A percentile compares a stretch with the other conserved stretches of the same genome.
Conservation (phyloP, 176 grass and related monocot species). For the Secale cereale region DNA sequence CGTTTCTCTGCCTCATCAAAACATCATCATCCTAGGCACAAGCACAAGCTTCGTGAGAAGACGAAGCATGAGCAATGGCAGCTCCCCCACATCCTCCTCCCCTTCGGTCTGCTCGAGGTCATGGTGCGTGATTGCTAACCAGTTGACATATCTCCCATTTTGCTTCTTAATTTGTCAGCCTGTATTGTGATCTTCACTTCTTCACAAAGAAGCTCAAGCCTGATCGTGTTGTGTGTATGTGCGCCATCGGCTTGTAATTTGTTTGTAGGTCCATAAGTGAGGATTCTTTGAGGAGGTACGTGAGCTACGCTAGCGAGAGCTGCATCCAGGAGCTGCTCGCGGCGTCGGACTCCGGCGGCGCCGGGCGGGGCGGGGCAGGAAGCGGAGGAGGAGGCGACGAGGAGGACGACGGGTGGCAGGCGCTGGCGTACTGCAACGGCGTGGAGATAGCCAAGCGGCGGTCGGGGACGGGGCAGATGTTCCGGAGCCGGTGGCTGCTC, state of each 20-base stretch:
- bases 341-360: conserved; percentile 54
- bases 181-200: not conserved
- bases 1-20: not conserved
- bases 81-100: conserved; percentile 31
- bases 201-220: not conserved
- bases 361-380: conserved; percentile 9
- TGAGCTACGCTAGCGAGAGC: conserved; percentile 89
- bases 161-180: not conserved
- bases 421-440: conserved; percentile 74
- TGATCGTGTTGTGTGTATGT: not conserved
- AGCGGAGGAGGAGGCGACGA: not conserved
- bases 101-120: conserved; percentile 56
- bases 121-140: conserved; percentile 15
- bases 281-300: conserved; percentile 83
- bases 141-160: not conserved
- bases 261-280: conserved; percentile 77
- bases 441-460: conserved; percentile 87
- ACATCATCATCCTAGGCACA: not conserved
- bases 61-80: conserved; percentile 39
- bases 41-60: not conserved
- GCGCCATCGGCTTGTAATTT: not conserved
- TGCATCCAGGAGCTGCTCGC: conserved; percentile 97
- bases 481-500: conserved; percentile 86
- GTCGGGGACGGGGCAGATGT: conserved; percentile 56
- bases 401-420: conserved; percentile 69